Evolutionary conservation across 495 filamentous ascomycete species (phyloP), one percentile per base, ranked within the genome.

Genomic region (Aspergillus carlsbadensis): DNA sequence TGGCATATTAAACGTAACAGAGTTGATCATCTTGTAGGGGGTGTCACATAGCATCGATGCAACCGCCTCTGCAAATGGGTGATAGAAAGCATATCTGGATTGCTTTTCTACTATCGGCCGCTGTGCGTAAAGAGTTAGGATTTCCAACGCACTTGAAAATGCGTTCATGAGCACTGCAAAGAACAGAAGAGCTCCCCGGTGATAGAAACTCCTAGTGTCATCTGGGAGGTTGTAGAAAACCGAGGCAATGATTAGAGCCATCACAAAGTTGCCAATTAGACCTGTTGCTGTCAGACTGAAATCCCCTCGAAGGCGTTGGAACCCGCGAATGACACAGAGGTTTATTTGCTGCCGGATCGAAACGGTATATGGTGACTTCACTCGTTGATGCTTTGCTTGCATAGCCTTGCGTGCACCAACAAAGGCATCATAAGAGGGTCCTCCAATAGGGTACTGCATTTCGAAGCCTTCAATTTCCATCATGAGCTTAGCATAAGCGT

Each of bases 191-290:
- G 85, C 86, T 18, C 87, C 88, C 21, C 88, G 79, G 59, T 81
- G 76, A 73, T 82, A 94, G 70, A 95, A 91, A 63, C 80, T 87
- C 34, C 63, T 61, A 3, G 89, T 89, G 37, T 76, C 74, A 3
- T 51, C 63, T 33, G 77, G 70, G 6, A 90, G 69, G 60, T 92
- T 86, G 70, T 85, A 94, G 73, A 92, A 93, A 46, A 95, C 86
- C 63, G 81, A 86, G 35, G 83, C 82, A 65, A 94, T 82, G 66
- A 96, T 85, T 29, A 96, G 73, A 15, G 88, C 76, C 78, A 91
- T 85, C 58, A 81, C 62, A 48, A 81, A 73, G 62, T 94, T 91
- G 20, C 83, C 87, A 56, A 93, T 76, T 8, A 92, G 71, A 22
- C 81, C 70, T 3, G 82, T 81, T 18, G 91, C 50, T 2, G 84